Conservation (phyloP, 495 filamentous ascomycete genomes). For the Bacidia gigantensis region DNA sequence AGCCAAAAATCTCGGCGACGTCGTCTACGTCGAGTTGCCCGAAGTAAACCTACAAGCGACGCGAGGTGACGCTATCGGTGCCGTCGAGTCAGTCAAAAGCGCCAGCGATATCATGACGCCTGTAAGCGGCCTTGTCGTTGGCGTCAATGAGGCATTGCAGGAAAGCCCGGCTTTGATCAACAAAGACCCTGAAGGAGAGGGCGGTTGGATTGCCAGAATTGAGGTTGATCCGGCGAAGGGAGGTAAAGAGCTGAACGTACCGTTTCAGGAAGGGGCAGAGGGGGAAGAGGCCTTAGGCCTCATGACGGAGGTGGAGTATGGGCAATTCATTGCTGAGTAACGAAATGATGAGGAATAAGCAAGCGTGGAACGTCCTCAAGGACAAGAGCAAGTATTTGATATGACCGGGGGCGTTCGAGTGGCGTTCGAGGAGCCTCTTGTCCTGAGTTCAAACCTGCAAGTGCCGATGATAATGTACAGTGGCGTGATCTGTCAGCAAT, state of each 20-base stretch:
- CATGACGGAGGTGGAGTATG: neutral
- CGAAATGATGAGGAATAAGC: neutral
- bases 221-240: slow-evolving; percentile 45
- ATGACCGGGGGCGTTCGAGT: no score
- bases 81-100: slow-evolving; percentile 95
- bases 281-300: neutral
- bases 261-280: neutral
- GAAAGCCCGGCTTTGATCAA: slow-evolving; percentile 81
- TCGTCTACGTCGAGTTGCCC: slow-evolving; percentile 89
- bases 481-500: no score
- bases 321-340: neutral
- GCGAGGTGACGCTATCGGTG: slow-evolving; percentile 62
- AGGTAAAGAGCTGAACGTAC: slow-evolving; percentile 33
- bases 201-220: slow-evolving; percentile 78
- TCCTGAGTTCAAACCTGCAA: no score
- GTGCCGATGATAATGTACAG: no score
- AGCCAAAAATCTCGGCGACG: slow-evolving; percentile 79
- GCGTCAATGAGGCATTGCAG: slow-evolving; percentile 57
- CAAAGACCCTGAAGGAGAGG: slow-evolving; percentile 67
- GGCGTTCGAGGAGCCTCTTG: no score
- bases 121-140: slow-evolving; percentile 58
- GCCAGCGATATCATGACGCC: slow-evolving; percentile 92
- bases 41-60: slow-evolving; percentile 52
- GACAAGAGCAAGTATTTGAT: no score
- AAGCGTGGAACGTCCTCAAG: no score